phyloP scores from a whole-genome alignment of 257 asterid genomes.

The Solanum virginianum region DNA sequence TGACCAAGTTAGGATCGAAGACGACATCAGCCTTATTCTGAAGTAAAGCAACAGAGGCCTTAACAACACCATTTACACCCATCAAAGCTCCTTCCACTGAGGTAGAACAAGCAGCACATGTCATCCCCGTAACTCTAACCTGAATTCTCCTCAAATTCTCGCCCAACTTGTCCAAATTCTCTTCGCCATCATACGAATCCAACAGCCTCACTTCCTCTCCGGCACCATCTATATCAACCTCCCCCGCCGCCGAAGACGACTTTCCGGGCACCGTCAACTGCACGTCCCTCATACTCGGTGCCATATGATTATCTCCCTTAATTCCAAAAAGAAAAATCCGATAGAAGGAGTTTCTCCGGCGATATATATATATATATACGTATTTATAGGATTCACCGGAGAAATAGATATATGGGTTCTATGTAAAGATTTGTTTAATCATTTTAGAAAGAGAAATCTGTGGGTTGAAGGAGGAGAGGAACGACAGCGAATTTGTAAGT shows the following conservation, averaged over 20 bases:
- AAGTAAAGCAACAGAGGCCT: constrained; percentile 86
- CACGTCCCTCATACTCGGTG: constrained; percentile 48
- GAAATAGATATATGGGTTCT: background rate
- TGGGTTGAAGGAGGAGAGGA: constrained; percentile 15
- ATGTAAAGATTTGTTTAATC: background rate
- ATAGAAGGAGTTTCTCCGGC: background rate
- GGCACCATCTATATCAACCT: constrained; percentile 6
- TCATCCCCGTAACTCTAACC: constrained; percentile 89
- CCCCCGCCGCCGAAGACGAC: constrained; percentile 6
- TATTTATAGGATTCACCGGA: constrained; percentile 7
- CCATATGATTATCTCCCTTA: constrained; percentile 19
- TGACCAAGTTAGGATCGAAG: constrained; percentile 52
- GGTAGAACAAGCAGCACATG: constrained; percentile 94
- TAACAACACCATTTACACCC: constrained; percentile 60
- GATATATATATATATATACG: background rate
- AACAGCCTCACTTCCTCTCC: constrained; percentile 68
- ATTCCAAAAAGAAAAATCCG: background rate
- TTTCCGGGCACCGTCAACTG: constrained; percentile 48
- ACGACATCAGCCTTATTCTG: constrained; percentile 83
- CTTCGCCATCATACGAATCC: constrained; percentile 47
- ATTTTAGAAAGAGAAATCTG: constrained; percentile 9
- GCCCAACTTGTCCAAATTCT: constrained; percentile 1
- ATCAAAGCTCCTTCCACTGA: constrained; percentile 84
- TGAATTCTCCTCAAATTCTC: constrained; percentile 51
- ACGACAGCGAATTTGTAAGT: constrained; percentile 33